Evolutionary conservation across 1,284 basidiomycete species (phyloP).

Genomic region (Heliocybe sulcata): DNA sequence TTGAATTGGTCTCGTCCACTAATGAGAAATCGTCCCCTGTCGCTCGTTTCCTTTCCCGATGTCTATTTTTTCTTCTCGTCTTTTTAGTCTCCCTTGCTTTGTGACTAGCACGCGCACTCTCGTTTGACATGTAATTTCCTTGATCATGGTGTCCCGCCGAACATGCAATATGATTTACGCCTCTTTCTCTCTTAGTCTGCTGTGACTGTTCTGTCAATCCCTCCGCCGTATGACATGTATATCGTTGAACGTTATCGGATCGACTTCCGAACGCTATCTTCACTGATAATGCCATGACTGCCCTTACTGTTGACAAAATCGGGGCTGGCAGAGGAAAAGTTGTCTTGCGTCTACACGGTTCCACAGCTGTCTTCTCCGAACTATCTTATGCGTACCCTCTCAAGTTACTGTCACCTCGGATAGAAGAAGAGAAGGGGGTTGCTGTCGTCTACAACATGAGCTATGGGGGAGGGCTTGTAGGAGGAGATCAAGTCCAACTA

Average conservation of each 20-base stretch:
- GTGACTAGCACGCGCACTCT: neutral
- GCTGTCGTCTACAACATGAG: constrained; percentile 77
- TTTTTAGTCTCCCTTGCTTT: neutral
- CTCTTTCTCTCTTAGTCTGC: constrained; percentile 1
- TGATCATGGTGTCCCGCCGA: neutral
- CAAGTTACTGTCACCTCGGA: constrained; percentile 78
- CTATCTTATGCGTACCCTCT: constrained; percentile 84
- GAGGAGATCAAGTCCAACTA: constrained; percentile 75
- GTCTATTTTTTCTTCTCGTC: neutral
- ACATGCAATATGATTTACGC: constrained; percentile 3
- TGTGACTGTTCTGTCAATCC: too few relatives aligned
- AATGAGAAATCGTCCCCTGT: neutral
- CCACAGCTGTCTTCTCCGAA: constrained; percentile 61
- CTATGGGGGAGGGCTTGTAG: constrained; percentile 92
- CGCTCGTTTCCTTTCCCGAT: neutral
- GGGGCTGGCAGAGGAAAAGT: neutral
- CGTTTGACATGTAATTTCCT: constrained; percentile 1
- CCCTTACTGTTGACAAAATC: neutral
- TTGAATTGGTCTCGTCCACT: constrained; percentile 1
- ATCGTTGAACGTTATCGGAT: too few relatives aligned
- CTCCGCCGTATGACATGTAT: too few relatives aligned
- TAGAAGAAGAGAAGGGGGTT: constrained; percentile 38
- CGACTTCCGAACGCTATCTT: neutral
- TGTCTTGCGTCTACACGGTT: constrained; percentile 29
- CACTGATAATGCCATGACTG: neutral